Evolutionary conservation across 257 asterid species (phyloP).

Genomic region (Leptodermis oblonga): DNA sequence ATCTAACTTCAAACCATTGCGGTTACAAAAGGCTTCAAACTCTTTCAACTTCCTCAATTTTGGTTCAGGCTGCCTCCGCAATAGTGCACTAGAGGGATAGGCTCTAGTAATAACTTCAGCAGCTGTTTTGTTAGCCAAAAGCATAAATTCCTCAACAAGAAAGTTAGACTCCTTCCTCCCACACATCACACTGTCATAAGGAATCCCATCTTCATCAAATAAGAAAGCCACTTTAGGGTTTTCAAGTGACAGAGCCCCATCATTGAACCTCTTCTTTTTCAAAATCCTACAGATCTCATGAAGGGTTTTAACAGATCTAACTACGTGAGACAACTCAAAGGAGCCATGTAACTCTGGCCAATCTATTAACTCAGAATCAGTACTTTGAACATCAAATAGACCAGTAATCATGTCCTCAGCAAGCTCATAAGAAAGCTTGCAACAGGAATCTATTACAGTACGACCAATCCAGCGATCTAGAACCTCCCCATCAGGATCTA

Average conservation of each 20-base stretch:
- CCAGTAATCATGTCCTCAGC: constrained; percentile 72
- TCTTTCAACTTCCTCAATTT: constrained; percentile 62
- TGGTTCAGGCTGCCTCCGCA: constrained; percentile 88
- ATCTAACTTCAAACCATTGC: constrained; percentile 62
- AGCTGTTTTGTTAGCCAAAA: constrained; percentile 81
- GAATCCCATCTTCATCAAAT: constrained; percentile 72
- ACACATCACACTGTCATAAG: constrained; percentile 51
- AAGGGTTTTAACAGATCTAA: constrained; percentile 53
- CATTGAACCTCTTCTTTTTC: constrained; percentile 53
- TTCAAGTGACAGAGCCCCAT: constrained; percentile 80
- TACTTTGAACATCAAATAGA: constrained; percentile 28
- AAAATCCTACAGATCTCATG: constrained; percentile 46
- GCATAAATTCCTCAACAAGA: constrained; percentile 87
- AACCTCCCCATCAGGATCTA: constrained; percentile 60
- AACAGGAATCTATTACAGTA: constrained; percentile 63
- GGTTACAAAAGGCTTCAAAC: constrained; percentile 64
- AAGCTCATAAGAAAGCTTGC: constrained; percentile 86
- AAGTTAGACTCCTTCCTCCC: constrained; percentile 50
- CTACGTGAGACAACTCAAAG: constrained; percentile 39
- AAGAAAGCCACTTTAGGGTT: constrained; percentile 64
- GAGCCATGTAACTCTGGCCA: constrained; percentile 25
- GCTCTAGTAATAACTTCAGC: constrained; percentile 91
- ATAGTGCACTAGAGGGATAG: constrained; percentile 69
- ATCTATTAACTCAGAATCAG: constrained; percentile 17
- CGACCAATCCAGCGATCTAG: constrained; percentile 81